Evolutionary conservation across 148 eudicot species (phyloP).

Genomic region (Diospyros kaki): DNA sequence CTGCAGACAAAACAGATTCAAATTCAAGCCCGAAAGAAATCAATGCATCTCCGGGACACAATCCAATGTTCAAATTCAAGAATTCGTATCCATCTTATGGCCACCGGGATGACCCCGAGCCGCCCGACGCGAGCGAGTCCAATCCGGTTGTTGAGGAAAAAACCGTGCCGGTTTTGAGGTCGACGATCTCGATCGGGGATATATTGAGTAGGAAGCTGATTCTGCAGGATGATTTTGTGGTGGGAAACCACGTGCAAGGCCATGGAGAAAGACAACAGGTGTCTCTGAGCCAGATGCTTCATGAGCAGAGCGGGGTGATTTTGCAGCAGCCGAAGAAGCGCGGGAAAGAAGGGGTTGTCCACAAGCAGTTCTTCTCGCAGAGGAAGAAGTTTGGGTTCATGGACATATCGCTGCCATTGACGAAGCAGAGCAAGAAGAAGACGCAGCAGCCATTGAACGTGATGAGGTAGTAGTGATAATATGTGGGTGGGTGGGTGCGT

Average conservation of each 20-base stretch:
- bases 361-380: slow-evolving; percentile 45
- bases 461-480: slow-evolving; percentile 25
- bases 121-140: slow-evolving; percentile 27
- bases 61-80: slow-evolving; percentile 24
- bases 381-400: slow-evolving; percentile 64
- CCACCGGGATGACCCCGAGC: slow-evolving; percentile 22
- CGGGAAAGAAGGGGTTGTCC: slow-evolving; percentile 33
- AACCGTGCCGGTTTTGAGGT: slow-evolving; percentile 28
- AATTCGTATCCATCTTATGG: slow-evolving; percentile 32
- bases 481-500: background rate
- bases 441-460: slow-evolving; percentile 31
- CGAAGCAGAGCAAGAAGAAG: slow-evolving; percentile 54
- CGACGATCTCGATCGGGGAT: slow-evolving; percentile 66
- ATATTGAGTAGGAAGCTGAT: slow-evolving; percentile 60
- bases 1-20: slow-evolving; percentile 16
- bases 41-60: background rate
- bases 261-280: slow-evolving; percentile 37
- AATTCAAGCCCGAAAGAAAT: slow-evolving; percentile 9
- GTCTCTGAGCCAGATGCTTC: slow-evolving; percentile 58
- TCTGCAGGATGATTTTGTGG: slow-evolving; percentile 48
- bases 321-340: slow-evolving; percentile 37
- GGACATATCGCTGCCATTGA: slow-evolving; percentile 51
- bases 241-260: slow-evolving; percentile 33
- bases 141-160: slow-evolving; percentile 18
- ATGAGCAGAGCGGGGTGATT: slow-evolving; percentile 48